A percentile compares a stretch with the other conserved stretches of the same genome.
Conservation (phyloP, 352 stramenopile genomes). For the Thraustochytrium striatum region DNA sequence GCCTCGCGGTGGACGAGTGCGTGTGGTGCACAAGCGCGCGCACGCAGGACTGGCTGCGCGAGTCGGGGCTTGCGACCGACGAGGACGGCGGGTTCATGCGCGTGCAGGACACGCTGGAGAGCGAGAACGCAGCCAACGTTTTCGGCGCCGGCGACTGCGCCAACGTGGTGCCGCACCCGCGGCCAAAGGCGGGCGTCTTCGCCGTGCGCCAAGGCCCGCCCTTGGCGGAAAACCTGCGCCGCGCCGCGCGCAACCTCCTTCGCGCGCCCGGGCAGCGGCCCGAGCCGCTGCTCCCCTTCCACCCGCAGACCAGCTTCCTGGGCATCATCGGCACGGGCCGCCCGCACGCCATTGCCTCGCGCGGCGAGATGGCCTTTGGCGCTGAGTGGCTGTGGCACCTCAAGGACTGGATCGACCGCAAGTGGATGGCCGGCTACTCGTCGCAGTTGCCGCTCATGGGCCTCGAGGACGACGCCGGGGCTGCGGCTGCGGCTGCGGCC, state of each 20-base stretch:
- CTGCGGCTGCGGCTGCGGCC: neutral
- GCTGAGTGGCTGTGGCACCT: slow-evolving; percentile 60
- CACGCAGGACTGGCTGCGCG: slow-evolving; percentile 55
- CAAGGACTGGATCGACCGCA: slow-evolving; percentile 66
- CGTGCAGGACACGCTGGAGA: slow-evolving; percentile 52
- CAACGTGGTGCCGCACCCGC: slow-evolving; percentile 57
- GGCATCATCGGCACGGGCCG: slow-evolving; percentile 64
- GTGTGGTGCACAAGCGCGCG: slow-evolving; percentile 62
- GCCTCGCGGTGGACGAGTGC: slow-evolving; percentile 57
- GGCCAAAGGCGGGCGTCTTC: slow-evolving; percentile 66
- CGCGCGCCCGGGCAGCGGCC: neutral
- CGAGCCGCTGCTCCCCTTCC: slow-evolving; percentile 13
- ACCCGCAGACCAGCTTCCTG: slow-evolving; percentile 59
- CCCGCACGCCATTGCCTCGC: slow-evolving; percentile 59
- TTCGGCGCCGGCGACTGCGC: slow-evolving; percentile 64
- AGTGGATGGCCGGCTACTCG: slow-evolving; percentile 62
- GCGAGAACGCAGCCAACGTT: slow-evolving; percentile 51
- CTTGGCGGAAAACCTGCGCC: slow-evolving; percentile 58
- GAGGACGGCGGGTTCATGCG: slow-evolving; percentile 47
- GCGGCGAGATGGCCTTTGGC: slow-evolving; percentile 56
- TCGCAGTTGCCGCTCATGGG: slow-evolving; percentile 54
- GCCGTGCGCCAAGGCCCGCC: slow-evolving; percentile 62
- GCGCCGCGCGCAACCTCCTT: slow-evolving; percentile 26
- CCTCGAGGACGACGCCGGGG: slow-evolving; percentile 26
- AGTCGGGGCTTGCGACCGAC: slow-evolving; percentile 42